Evolutionary conservation across 1,284 basidiomycete species (phyloP), one percentile per base, ranked within the genome.

Genomic region (Puccinia horiana): DNA sequence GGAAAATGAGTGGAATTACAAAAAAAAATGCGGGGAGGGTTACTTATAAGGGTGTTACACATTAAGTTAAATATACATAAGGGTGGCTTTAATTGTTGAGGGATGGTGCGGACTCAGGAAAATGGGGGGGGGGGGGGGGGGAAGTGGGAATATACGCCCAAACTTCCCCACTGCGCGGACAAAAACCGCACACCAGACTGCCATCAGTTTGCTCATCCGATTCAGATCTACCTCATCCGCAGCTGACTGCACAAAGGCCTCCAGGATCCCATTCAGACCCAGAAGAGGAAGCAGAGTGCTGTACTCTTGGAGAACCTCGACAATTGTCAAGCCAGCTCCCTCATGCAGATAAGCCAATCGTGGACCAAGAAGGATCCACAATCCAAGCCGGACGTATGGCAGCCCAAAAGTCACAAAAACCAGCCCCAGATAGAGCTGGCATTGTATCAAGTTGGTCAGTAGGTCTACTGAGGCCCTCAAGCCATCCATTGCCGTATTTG

Each of bases 211-310:
- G 83, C 91, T 92, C 86, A 94, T 93, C 8, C 86, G 86, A 73
- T 89, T 90, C 6, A 95, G 87, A 86, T 93, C 92, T 1, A 86
- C 84, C 0, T 91, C 88, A 1, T 89, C 89, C 3, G 94, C 93
- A 0, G 92, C 91, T 76, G 93, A 93, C 1, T 93, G 91, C 84
- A 95, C 90, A 87, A 96, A 96, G 0, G 94, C 93, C 86, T 98
- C 95, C 32, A 96, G 88, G 0, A 93, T 90, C 3, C 95, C 95
- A 86, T 98, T 98, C 84, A 94, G 88, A 4, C 93, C 93, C 84
- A 98, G 90, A 26, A 93, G 90, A 0, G 95, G 96, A 83, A 97
- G 92, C 88, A 91, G 92, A 35, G 92, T 87, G 29, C 88, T 88
- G 90, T 95, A 97, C 0, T 92, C 91, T 35, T 88, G 87, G 3